Evolutionary conservation across 2,329 filamentous ascomycete species (phyloP).

Genomic region (Eutypella sp.): DNA sequence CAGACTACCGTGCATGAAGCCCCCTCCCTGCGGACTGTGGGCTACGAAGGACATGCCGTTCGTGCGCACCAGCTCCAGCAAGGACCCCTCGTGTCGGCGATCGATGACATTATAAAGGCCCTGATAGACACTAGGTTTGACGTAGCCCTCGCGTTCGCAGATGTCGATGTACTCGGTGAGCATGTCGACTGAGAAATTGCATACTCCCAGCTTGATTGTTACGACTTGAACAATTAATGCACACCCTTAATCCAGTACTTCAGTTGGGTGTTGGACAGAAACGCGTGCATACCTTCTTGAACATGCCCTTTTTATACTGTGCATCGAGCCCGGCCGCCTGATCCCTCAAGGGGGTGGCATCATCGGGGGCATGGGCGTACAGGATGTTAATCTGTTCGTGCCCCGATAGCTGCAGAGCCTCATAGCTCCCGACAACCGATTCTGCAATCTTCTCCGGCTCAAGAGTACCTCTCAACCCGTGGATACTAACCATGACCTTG

Average conservation of each 20-base stretch:
- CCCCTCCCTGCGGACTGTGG: constrained; percentile 11
- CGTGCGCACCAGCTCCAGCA: too few relatives aligned
- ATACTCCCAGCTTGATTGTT: constrained; percentile 5
- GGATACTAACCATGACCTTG: constrained; percentile 6
- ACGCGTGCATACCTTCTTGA: background rate
- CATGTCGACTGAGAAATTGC: constrained; percentile 6
- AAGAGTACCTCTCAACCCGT: constrained; percentile 4
- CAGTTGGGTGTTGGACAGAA: background rate
- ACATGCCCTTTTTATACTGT: constrained; percentile 2
- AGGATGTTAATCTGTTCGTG: constrained; percentile 6
- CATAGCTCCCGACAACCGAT: constrained; percentile 6
- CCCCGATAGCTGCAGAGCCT: background rate
- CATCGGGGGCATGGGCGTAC: constrained; percentile 6
- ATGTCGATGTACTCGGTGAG: constrained; percentile 7
- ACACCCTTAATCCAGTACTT: background rate
- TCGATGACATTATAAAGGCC: constrained; percentile 11
- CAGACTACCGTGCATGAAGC: constrained; percentile 13
- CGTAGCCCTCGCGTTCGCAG: constrained; percentile 8
- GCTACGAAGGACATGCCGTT: too few relatives aligned
- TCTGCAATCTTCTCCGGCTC: constrained; percentile 5
- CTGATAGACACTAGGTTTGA: constrained; percentile 8
- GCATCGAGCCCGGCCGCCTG: constrained; percentile 8
- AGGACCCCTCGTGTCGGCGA: constrained; percentile 8
- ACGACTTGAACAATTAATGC: too few relatives aligned
- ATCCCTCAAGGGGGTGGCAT: constrained; percentile 7